Evolutionary conservation across 2,329 filamentous ascomycete species (phyloP), one percentile per base, ranked within the genome.

Genomic region (Penicillium corylophilum): DNA sequence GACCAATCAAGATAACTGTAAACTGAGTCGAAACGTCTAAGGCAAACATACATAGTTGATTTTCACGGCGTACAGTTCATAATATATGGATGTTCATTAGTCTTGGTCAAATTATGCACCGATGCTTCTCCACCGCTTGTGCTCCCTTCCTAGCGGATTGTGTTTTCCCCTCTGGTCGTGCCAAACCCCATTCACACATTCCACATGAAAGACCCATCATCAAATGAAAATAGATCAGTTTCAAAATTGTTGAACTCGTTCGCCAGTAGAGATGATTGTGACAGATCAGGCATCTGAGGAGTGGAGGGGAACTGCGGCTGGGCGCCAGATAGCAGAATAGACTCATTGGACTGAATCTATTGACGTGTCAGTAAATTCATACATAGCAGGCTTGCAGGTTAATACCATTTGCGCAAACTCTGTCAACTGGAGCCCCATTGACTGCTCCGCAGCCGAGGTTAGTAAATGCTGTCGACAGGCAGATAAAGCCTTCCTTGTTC

Each of bases 401-500:
- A 5, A 10, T 54, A 48, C 44, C 23, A 55, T 46, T 22, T 54
- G 53, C 10, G 38, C 48, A n/a, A 46, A 44, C 9, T 15, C 43
- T 16, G 28, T 5, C n/a, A 42, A 13, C 13, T 46, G 12, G 31
- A 26, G 28, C 18, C 46, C 41, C 24, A 44, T 10, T 4, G 46
- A 46, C 7, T 46, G 23, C 7, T 57, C 48, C 2, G 46, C 20
- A 3, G 48, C 46, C 3, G 52, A 31, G 4, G 51, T 44, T 15
- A 64, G 39, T 4, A 63, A 36, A 26, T 60, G 53, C 22, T 59
- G 54, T 9, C 61, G 51, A 53, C 61, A 63, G 3, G 54, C 53
- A 18, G 54, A 52, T 15, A 61, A 28, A 4, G 60, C 55, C 23
- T 57, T 64, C 20, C 59, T 62, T 1, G 63, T 62, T 4, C 65